Percentiles rank a stretch among this genome's conserved stretches.
Evolutionary conservation across 1,284 basidiomycete species (phyloP).

Genomic region (Cutaneotrichosporon dermatis): DNA sequence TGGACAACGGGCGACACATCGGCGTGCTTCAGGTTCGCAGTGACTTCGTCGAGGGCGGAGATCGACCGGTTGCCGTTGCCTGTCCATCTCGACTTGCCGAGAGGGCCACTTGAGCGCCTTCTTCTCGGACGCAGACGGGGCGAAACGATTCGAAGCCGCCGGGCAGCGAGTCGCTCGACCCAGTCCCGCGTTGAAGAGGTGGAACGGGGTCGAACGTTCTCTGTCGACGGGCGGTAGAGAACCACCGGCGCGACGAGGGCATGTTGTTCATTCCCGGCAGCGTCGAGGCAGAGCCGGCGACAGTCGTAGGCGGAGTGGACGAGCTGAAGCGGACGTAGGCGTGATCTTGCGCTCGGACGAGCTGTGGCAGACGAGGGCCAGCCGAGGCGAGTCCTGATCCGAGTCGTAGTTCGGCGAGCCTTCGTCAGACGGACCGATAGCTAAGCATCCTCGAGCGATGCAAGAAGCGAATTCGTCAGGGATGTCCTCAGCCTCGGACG

Average conservation of each 20-base stretch:
- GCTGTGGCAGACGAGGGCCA: conserved; percentile 2
- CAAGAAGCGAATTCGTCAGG: conserved; percentile 17
- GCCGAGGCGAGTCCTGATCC: conserved; percentile 18
- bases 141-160: conserved; percentile 31
- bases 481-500: conserved; percentile 13
- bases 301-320: not conserved
- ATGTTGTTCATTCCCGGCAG: conserved; percentile 16
- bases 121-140: conserved; percentile 45
- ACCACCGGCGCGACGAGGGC: conserved; percentile 38
- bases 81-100: conserved; percentile 29
- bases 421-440: conserved; percentile 1
- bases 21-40: conserved; percentile 14
- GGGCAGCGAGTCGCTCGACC: conserved; percentile 38
- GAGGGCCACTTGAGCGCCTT: conserved; percentile 43
- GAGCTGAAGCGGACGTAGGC: conserved; percentile 8
- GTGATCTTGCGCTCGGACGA: conserved; percentile 3
- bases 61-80: conserved; percentile 13
- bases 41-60: conserved; percentile 16
- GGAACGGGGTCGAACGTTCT: conserved; percentile 30
- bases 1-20: not conserved
- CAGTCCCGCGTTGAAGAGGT: conserved; percentile 20
- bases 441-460: conserved; percentile 8
- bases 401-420: conserved; percentile 30
- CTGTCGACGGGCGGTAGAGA: conserved; percentile 33
- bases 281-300: conserved; percentile 8